Evolutionary conservation across 2,329 filamentous ascomycete species (phyloP).

Genomic region (Colletotrichum tabaci): DNA sequence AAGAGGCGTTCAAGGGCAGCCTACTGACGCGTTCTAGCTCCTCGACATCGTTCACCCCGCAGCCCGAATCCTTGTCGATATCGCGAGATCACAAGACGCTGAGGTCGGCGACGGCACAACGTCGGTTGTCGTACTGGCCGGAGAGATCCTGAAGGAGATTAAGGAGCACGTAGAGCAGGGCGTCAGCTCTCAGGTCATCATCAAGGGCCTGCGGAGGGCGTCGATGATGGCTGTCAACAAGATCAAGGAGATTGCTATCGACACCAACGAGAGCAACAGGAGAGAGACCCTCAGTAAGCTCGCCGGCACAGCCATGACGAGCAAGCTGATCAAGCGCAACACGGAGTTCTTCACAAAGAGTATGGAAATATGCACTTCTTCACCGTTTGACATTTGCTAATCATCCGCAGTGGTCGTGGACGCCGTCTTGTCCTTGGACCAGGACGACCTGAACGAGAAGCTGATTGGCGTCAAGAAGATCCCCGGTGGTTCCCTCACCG

Average conservation of each 20-base stretch:
- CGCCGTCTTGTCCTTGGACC: constrained; percentile 93
- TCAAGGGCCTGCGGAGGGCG: constrained; percentile 93
- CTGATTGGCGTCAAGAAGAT: constrained; percentile 99
- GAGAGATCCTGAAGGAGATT: constrained; percentile 96
- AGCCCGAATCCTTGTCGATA: constrained; percentile 96
- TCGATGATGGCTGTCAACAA: constrained; percentile 96
- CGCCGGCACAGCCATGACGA: constrained; percentile 97
- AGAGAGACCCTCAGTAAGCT: constrained; percentile 91
- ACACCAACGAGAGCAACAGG: constrained; percentile 85
- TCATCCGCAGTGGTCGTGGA: constrained; percentile 88
- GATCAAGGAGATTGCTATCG: constrained; percentile 96
- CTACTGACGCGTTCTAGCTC: constrained; percentile 68
- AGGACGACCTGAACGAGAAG: constrained; percentile 97
- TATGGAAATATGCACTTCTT: constrained; percentile 58
- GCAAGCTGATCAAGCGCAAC: constrained; percentile 98
- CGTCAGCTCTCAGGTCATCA: constrained; percentile 96
- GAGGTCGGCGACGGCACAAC: constrained; percentile 99
- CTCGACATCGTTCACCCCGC: constrained; percentile 99
- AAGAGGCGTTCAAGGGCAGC: background rate
- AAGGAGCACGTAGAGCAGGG: constrained; percentile 97
- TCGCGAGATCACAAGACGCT: constrained; percentile 98
- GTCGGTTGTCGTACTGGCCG: constrained; percentile 96
- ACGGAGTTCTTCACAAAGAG: constrained; percentile 98
- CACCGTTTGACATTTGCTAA: background rate
- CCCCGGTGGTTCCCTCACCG: constrained; percentile 93